These are phyloP conservation scores for Botryotinia convoluta DNA, from an alignment of 2,329 filamentous ascomycete genomes.

Conservation along the genomic window DNA sequence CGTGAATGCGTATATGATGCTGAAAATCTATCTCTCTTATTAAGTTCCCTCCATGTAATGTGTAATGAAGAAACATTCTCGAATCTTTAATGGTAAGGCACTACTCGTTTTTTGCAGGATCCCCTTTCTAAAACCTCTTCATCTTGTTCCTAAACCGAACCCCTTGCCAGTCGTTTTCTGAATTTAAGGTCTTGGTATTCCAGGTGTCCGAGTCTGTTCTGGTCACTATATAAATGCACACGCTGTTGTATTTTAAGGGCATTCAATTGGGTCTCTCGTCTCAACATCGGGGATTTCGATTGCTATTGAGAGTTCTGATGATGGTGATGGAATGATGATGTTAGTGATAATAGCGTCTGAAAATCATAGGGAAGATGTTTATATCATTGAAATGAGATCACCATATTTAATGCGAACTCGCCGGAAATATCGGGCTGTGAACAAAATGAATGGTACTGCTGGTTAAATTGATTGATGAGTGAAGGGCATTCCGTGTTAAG, in stretches of 20 bases:
- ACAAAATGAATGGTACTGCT: not conserved
- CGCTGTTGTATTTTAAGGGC: rapidly evolving
- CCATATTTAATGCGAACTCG: not conserved
- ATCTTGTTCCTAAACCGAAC: not conserved
- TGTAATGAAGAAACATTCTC: not conserved
- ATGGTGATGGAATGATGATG: not conserved
- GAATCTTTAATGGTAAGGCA: not conserved
- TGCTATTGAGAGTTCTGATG: not conserved
- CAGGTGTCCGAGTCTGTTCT: not conserved
- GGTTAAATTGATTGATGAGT: not conserved
- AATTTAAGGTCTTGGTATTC: not conserved
- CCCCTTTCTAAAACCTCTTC: not conserved
- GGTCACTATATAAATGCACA: not conserved
- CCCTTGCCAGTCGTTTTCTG: not conserved
- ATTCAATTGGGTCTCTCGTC: not conserved
- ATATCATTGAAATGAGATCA: not conserved
- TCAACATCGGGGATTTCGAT: not conserved
- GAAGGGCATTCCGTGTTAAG: not conserved
- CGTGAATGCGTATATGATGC: not conserved
- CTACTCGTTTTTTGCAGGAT: not conserved
- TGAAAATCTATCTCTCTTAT: too few species aligned
- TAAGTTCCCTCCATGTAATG: too few species aligned
- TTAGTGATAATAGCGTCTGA: too few species aligned
- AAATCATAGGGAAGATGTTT: not conserved
- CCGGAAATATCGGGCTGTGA: not conserved